These are phyloP conservation scores for Phytophthora chlamydospora DNA, from an alignment of 352 stramenopile species.

Conservation along the genomic window DNA sequence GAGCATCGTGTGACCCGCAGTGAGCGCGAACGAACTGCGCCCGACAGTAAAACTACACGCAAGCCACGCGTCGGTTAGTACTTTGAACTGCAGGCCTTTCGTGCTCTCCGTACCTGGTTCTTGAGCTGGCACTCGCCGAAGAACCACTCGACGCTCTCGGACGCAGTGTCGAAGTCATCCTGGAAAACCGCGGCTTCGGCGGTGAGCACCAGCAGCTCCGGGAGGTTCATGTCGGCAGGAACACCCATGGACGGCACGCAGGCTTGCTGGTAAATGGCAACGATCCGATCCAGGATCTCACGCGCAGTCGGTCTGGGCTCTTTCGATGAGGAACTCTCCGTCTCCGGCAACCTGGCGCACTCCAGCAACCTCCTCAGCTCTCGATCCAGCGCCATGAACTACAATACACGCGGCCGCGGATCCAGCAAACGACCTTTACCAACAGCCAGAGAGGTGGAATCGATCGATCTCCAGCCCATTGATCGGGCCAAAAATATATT, in stretches of 20 bases:
- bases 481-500: slow-evolving; percentile 74
- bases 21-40: slow-evolving; percentile 83
- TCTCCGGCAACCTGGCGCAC: slow-evolving; percentile 42
- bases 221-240: slow-evolving; percentile 42
- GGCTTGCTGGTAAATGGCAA: slow-evolving; percentile 39
- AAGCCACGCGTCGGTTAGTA: slow-evolving; percentile 1
- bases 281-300: slow-evolving; percentile 48
- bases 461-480: slow-evolving; percentile 46
- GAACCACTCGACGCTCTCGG: slow-evolving; percentile 70
- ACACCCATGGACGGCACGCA: slow-evolving; percentile 37
- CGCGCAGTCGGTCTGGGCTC: slow-evolving; percentile 33
- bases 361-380: slow-evolving; percentile 61
- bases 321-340: slow-evolving; percentile 22
- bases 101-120: slow-evolving; percentile 69
- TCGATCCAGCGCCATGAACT: slow-evolving; percentile 56
- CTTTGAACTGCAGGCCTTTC: neutral
- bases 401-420: neutral
- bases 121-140: slow-evolving; percentile 61
- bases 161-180: slow-evolving; percentile 65
- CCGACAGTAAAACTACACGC: slow-evolving; percentile 87
- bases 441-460: slow-evolving; percentile 1
- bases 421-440: slow-evolving; percentile 20
- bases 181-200: slow-evolving; percentile 76
- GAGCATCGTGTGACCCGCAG: slow-evolving; percentile 53
- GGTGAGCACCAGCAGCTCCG: slow-evolving; percentile 79